Evolutionary conservation across 2,329 filamentous ascomycete species (phyloP), one percentile per base, ranked within the genome.

Genomic region (Venturia nashicola): DNA sequence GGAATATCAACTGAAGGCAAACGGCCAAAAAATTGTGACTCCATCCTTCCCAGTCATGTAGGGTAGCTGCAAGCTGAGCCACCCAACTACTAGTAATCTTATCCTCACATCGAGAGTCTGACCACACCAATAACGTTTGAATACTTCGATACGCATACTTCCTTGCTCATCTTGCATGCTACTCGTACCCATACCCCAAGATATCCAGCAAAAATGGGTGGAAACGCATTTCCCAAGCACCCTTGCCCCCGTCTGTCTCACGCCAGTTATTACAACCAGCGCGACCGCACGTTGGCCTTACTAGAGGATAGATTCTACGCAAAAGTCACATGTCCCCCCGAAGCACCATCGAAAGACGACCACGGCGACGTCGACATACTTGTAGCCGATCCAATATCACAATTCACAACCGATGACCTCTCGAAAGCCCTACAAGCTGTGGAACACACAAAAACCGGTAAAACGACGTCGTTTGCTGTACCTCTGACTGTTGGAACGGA

Each of bases 341-440:
- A 65, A 68, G 87, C 83, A 0, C 89, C 89, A 0, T 85, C 72
- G 0, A 94, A 94, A 73, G 51, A 67, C 0, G 82, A 85, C 68
- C 82, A 84, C 69, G 90, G 90, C 23, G 90, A 94, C 67, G 76
- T 95, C 44, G 90, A 94, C 73, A 78, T 92, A 65, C 73, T 91
- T 1, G 80, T 90, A 1, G 75, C 69, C 63, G 65, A 61, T 8
- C 67, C 70, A 3, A 61, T 7, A 67, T 27, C 59, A 39, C 9
- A 32, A 8, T 59, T 71, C 18, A 66, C 68, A 23, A 68, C 71
- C 63, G 64, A 69, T 23, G 67, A 69, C 1, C 69, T 85, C 9
- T 72, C 72, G 1, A 65, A 66, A 4, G 69, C 75, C 0, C 72
- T 90, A 0, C 74, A 75, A 3, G 84, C 86, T 0, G 71, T 67